These are phyloP conservation scores for Forsythia viridissima DNA, from an alignment of 257 asterid species.

Conservation along the genomic window DNA sequence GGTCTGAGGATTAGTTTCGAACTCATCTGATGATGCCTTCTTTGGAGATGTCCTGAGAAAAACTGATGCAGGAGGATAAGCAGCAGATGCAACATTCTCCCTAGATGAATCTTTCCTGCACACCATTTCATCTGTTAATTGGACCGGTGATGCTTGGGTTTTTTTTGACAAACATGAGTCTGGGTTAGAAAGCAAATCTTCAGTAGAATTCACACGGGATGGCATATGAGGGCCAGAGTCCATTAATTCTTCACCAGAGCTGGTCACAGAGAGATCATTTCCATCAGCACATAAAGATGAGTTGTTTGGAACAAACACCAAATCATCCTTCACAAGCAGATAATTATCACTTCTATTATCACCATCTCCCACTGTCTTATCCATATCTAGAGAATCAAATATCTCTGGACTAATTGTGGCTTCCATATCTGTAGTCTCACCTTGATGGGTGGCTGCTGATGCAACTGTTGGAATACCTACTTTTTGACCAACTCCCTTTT, in stretches of 20 bases:
- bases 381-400: constrained; percentile 22
- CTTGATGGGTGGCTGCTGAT: constrained; percentile 24
- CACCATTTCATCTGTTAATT: constrained; percentile 32
- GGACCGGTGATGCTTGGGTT: constrained; percentile 25
- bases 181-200: constrained; percentile 38
- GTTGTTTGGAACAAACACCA: constrained; percentile 23
- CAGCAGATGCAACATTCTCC: too few species aligned
- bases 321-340: constrained; percentile 27
- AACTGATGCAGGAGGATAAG: constrained; percentile 6
- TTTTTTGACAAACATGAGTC: constrained; percentile 29
- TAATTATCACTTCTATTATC: constrained; percentile 7
- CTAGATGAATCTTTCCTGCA: constrained; percentile 31
- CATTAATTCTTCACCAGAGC: constrained; percentile 38
- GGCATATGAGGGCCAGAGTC: constrained; percentile 38
- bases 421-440: constrained; percentile 24
- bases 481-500: constrained; percentile 34
- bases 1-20: constrained; percentile 26
- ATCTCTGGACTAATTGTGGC: constrained; percentile 25
- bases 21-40: constrained; percentile 27
- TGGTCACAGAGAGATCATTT: constrained; percentile 28
- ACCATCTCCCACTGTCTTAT: constrained; percentile 31
- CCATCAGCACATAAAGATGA: constrained; percentile 31
- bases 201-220: constrained; percentile 47
- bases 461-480: constrained; percentile 32
- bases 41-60: constrained; percentile 27